Evolutionary conservation across 352 stramenopile genomes (phyloP).

Genomic region (Globisporangium iwayamae): DNA sequence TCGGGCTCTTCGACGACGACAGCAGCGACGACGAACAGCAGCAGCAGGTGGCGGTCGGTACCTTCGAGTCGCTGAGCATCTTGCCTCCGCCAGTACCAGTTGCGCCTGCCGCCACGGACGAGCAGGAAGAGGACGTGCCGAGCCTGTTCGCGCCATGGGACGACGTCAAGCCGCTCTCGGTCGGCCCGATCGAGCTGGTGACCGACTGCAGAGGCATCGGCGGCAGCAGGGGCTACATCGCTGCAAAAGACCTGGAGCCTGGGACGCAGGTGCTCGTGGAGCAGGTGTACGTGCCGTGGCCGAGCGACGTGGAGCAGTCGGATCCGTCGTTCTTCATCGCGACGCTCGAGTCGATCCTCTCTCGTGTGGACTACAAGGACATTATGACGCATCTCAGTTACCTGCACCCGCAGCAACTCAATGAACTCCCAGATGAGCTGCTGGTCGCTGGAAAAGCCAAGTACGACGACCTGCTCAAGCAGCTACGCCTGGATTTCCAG

Average conservation of each 20-base stretch:
- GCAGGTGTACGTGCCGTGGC: constrained; percentile 89
- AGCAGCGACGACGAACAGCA: constrained; percentile 62
- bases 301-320: constrained; percentile 73
- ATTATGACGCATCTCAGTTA: constrained; percentile 78
- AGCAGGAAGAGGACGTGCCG: constrained; percentile 19
- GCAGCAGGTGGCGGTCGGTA: constrained; percentile 18
- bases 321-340: constrained; percentile 82
- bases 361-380: constrained; percentile 52
- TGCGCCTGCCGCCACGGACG: background rate
- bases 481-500: constrained; percentile 49
- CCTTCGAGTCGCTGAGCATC: constrained; percentile 21
- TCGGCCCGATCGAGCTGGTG: constrained; percentile 76
- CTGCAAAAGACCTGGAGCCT: constrained; percentile 63
- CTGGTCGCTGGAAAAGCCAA: constrained; percentile 48
- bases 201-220: constrained; percentile 55
- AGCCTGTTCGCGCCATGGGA: constrained; percentile 69
- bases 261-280: constrained; percentile 91
- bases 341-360: constrained; percentile 85
- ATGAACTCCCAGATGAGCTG: constrained; percentile 54
- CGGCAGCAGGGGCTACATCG: constrained; percentile 88
- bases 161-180: constrained; percentile 72
- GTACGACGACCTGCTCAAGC: constrained; percentile 50
- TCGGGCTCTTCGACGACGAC: constrained; percentile 82
- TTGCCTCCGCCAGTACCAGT: constrained; percentile 10
- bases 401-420: constrained; percentile 85